Conservation (phyloP, 441 rosid species). For the Populus tomentosa region DNA sequence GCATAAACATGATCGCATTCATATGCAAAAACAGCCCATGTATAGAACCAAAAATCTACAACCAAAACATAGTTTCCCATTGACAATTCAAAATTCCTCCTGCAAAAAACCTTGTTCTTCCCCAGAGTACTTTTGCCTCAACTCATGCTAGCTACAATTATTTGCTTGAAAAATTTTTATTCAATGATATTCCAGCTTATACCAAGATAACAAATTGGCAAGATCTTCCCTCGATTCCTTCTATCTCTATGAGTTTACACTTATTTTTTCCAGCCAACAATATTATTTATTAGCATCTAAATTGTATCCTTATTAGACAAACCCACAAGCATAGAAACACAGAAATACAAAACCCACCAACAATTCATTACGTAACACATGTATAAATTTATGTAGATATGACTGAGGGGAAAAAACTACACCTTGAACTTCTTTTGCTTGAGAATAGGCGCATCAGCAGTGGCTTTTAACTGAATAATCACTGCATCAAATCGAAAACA, state of each 20-base stretch:
- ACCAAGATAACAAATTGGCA: background rate
- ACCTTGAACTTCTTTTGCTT: slow-evolving; percentile 94
- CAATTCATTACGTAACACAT: background rate
- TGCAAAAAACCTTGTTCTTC: background rate
- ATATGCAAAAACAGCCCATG: background rate
- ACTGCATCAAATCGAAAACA: slow-evolving; percentile 37
- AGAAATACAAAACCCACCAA: background rate
- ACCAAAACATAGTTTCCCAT: background rate
- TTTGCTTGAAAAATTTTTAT: background rate
- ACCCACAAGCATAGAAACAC: background rate
- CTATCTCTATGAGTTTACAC: background rate
- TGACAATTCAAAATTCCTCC: background rate
- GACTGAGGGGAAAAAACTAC: background rate
- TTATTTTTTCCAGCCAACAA: background rate
- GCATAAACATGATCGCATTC: background rate
- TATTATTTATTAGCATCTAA: background rate
- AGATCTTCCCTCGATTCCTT: background rate
- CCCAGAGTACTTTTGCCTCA: background rate
- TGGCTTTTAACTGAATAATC: slow-evolving; percentile 84
- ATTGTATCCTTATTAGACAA: background rate
- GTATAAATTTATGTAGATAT: background rate
- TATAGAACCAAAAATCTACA: background rate
- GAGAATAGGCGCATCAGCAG: slow-evolving; percentile 89
- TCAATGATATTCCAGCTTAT: background rate
- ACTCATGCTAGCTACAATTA: background rate